phyloP scores from a whole-genome alignment of 2,329 filamentous ascomycete genomes.

The Cordyceps cicadae region DNA sequence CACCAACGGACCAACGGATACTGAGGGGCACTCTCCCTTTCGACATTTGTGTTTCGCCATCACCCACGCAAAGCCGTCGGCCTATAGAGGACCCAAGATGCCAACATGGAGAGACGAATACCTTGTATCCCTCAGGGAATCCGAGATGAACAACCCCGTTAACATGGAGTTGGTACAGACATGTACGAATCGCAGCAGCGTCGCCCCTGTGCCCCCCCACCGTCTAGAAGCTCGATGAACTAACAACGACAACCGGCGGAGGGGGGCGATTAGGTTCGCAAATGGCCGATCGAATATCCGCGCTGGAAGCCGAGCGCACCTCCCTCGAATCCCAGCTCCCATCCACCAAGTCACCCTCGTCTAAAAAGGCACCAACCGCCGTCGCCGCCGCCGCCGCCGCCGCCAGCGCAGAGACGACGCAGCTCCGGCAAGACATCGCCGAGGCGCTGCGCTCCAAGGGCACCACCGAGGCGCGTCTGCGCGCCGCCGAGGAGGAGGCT shows the following conservation, averaged over 20 bases:
- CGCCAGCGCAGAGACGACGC: conserved; percentile 30
- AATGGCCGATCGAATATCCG: conserved; percentile 58
- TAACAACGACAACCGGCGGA: background rate
- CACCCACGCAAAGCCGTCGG: background rate
- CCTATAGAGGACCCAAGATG: conserved; percentile 26
- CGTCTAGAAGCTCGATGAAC: background rate
- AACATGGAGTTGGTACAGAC: conserved; percentile 65
- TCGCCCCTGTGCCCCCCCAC: background rate
- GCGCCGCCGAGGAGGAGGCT: conserved; percentile 55
- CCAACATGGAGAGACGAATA: conserved; percentile 78
- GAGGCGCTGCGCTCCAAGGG: conserved; percentile 68
- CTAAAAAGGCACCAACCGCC: conserved; percentile 12
- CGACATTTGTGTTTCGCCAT: background rate
- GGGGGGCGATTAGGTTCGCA: conserved; percentile 45
- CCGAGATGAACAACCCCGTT: conserved; percentile 55
- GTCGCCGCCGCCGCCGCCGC: conserved; percentile 12
- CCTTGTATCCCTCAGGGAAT: conserved; percentile 63
- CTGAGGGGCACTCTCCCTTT: background rate
- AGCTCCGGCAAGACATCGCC: conserved; percentile 61
- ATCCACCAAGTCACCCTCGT: conserved; percentile 6
- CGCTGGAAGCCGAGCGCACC: conserved; percentile 51
- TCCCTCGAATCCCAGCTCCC: conserved; percentile 24
- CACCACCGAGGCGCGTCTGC: conserved; percentile 57
- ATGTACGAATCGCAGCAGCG: conserved; percentile 47
- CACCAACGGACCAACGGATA: too few species aligned